Base-by-base conservation (phyloP, 108 stramenopile species). In the Nannochloropsis granulata region DNA sequence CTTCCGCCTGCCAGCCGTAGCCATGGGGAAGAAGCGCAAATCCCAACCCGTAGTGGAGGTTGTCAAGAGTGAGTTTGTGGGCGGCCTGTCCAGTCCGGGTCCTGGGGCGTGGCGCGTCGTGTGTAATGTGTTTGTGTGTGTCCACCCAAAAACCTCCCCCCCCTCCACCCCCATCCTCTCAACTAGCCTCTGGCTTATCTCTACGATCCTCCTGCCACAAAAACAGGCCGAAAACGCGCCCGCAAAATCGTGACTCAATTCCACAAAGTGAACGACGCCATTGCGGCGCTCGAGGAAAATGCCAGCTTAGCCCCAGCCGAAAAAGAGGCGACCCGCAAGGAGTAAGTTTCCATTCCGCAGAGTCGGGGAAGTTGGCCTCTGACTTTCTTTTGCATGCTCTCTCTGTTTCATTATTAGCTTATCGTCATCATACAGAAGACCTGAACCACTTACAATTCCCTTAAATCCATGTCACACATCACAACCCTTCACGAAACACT, bases 161-260 rank as follows among this genome's bases (percentile, higher is more conserved):
- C 56, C 56, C 56, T n/a, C 56, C 56, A 16, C 2, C 56, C 56
- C 2, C 56, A 16, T n/a, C 56, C 56, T n/a, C 56, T n/a, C 21
- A 71, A n/a, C n/a, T 11, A n/a, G n/a, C 0, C 56, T 71, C 34
- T 34, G 34, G 34, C 34, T 34, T 5, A 34, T 34, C 34, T 34
- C 34, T 5, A 71, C 56, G 56, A 16, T 10, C 56, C 2, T n/a
- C 56, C 9, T 10, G 5, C 56, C 56, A 71, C n/a, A 16, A n/a
- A 71, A 71, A n/a, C 56, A 71, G 56, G 56, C 34, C 78, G 88
- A 25, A 88, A 85, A 80, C 81, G 82, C 13, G 88, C 88, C 23
- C 80, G 88, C 16, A 80, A 88, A 23, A 88, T 88, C 19, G 84
- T 84, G 14, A 88, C 88, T 23, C 43, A 80, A 13, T 88, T 88